Base-by-base conservation (phyloP, 768 basidiomycete species). In the Rossbeevera mucosa region DNA sequence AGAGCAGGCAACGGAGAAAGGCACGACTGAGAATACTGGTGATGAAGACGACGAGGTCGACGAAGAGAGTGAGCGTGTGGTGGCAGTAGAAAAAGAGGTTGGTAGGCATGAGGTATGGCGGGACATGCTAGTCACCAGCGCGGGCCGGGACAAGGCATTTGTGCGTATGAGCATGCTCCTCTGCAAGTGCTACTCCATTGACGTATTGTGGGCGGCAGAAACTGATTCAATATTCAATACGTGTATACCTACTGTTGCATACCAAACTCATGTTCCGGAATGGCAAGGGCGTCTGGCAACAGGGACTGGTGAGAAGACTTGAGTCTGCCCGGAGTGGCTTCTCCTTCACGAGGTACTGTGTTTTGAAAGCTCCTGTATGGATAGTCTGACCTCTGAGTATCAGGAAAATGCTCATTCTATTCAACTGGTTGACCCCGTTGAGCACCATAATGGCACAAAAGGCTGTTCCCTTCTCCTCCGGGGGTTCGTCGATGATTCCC, bases 161-260 rank as follows among this genome's bases (percentile, higher is more conserved):
- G 90, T 92, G 71, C 63, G 88, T 78, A 36, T 43, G 30, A 18
- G 18, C 42, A 44, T 43, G 20, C 26, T 12, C 26, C 1, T 44
- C 22, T 42, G 41, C 29, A 16, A 33, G 22, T 26, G 28, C 36
- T 25, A 4, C 12, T 7, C 22, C 25, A 40, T 28, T 56, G 47
- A 61, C 45, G 30, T 44, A 3, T 47, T 45, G 14, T 31, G 29
- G 42, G 24, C 33, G 36, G 45, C 57, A 92, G 90, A 93, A 93
- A 91, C 62, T 91, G 50, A 82, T 93, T 51, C 91, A 93, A 74
- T 93, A 92, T 66, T 79, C 86, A 21, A 80, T 93, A 55, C 81
- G 81, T 44, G 71, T 91, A 47, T 88, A 84, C 66, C 75, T 92
- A 30, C 65, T 87, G 28, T 81, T 89, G 65, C 90, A 93, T 64